Base-by-base conservation (phyloP, 306 rosid species). In the Cucurbita argyrosperma region DNA sequence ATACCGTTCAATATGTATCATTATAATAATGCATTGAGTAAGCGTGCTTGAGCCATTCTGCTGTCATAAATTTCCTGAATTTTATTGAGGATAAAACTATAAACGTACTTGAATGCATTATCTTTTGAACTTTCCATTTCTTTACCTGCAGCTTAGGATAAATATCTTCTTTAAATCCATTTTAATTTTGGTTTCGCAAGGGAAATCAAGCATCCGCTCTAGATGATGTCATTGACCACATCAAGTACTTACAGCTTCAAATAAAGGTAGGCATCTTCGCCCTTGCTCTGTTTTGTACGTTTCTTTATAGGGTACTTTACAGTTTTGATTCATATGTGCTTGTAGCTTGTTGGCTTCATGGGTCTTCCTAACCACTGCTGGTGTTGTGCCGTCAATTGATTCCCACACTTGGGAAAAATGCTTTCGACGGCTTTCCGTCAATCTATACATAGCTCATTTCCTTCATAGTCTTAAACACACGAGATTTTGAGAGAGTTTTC, bases 151-250 rank as follows among this genome's bases (percentile, higher is more conserved):
- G 62, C 6, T 7, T 35, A 21, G 43, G 57, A 39, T 18, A 9
- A 68, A 15, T 35, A 50, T 39, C 21, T 54, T 72, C 51, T 59
- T n/a, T 37, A 51, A 37, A 53, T 77, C 59, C 74, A 56, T 42
- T 56, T 71, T 53, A 40, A 45, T 47, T 84, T 77, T 72, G 65
- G n/a, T 50, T 77, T 39, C 76, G 79, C 67, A 45, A 92, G 98
- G 98, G 87, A 76, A 75, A 84, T 80, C 90, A 89, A 77, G 87
- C 84, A 23, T 83, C 85, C 70, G 73, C 79, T 71, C 62, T 90
- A 76, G 98, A 90, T 72, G 96, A 87, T 62, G 78, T 86, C 76
- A 92, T 92, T 72, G 98, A 92, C 87, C 81, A 92, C 79, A 72
- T 92, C 80, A 90, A 92, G 83, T 79, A 83, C 79, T 80, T 92